These are phyloP conservation scores for Xerocomellus intermedius DNA, from an alignment of 768 basidiomycete genomes.

Conservation along the genomic window DNA sequence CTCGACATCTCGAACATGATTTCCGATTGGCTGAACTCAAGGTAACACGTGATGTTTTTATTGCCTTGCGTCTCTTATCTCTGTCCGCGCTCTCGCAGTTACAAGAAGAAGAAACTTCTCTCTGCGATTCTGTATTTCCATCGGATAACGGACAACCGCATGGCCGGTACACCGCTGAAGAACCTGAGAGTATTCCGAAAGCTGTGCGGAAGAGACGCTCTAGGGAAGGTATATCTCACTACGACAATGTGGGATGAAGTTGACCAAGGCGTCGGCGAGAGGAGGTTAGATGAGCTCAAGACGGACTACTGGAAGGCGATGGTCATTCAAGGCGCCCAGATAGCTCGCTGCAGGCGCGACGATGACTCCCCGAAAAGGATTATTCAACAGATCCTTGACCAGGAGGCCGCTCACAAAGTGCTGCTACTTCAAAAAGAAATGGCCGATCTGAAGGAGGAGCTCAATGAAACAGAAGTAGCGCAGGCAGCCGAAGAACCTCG, in stretches of 20 bases:
- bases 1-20: background rate
- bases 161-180: conserved; percentile 33
- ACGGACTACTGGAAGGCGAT: conserved; percentile 7
- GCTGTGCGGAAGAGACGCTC: conserved; percentile 28
- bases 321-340: conserved; percentile 9
- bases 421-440: conserved; percentile 12
- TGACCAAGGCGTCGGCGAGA: conserved; percentile 15
- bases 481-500: background rate
- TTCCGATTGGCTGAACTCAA: background rate
- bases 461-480: conserved; percentile 10
- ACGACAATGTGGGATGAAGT: conserved; percentile 42
- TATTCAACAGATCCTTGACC: conserved; percentile 1
- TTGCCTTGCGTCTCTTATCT: background rate
- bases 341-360: conserved; percentile 7
- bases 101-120: conserved; percentile 16
- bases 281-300: conserved; percentile 13
- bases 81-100: background rate
- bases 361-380: conserved; percentile 8
- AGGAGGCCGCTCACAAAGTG: background rate
- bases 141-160: conserved; percentile 39
- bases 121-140: conserved; percentile 40
- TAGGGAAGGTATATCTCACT: conserved; percentile 34
- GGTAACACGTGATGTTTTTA: background rate
- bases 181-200: conserved; percentile 35
- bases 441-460: background rate